Percentiles rank a stretch among this genome's conserved stretches.
phyloP scores from a whole-genome alignment of 345 rosid genomes.

The Hibiscus mutabilis region DNA sequence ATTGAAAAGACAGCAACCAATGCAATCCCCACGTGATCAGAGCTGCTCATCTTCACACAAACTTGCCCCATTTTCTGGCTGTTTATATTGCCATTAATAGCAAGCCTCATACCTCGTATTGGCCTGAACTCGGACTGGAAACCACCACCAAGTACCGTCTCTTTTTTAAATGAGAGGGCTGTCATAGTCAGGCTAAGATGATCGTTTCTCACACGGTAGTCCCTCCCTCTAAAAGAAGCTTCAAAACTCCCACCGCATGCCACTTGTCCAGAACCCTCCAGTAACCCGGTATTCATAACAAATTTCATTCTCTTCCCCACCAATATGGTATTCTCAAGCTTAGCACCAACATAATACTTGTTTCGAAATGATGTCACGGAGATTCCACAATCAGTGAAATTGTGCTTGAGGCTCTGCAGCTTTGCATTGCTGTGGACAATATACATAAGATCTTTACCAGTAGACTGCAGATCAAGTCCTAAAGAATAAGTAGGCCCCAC shows the following conservation, averaged over 20 bases:
- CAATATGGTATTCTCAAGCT: slow-evolving; percentile 65
- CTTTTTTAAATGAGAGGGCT: slow-evolving; percentile 58
- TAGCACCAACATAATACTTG: slow-evolving; percentile 62
- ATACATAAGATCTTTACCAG: slow-evolving; percentile 66
- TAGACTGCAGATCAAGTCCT: slow-evolving; percentile 72
- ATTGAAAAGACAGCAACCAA: slow-evolving; percentile 50
- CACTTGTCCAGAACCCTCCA: slow-evolving; percentile 52
- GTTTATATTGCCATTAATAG: slow-evolving; percentile 56
- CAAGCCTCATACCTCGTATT: slow-evolving; percentile 41
- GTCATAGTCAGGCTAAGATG: slow-evolving; percentile 47
- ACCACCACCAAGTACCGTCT: slow-evolving; percentile 62
- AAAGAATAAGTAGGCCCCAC: slow-evolving; percentile 45
- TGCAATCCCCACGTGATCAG: slow-evolving; percentile 69
- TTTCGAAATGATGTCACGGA: slow-evolving; percentile 54
- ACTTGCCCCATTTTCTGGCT: slow-evolving; percentile 74
- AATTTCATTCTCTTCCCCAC: slow-evolving; percentile 71
- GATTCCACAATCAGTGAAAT: slow-evolving; percentile 53
- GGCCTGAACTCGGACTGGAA: slow-evolving; percentile 66
- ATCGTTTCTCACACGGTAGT: slow-evolving; percentile 69
- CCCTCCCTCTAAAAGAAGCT: slow-evolving; percentile 67
- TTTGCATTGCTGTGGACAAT: slow-evolving; percentile 52
- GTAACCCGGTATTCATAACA: slow-evolving; percentile 52
- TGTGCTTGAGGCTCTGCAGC: slow-evolving; percentile 53
- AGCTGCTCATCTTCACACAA: slow-evolving; percentile 52
- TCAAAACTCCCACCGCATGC: slow-evolving; percentile 75